Conservation (phyloP, 2,329 filamentous ascomycete species). For the Xylaria sp. region DNA sequence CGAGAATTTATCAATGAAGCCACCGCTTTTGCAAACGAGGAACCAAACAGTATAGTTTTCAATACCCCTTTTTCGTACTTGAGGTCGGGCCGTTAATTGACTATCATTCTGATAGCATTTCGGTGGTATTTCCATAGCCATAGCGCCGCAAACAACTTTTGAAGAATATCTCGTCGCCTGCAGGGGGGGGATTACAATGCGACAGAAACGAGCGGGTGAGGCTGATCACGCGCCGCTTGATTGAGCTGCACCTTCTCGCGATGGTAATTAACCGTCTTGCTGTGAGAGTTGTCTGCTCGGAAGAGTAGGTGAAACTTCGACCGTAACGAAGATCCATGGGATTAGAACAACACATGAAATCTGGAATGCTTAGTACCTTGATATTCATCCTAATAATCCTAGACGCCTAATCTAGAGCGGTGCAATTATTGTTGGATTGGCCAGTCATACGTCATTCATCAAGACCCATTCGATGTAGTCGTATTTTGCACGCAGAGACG, state of each 20-base stretch:
- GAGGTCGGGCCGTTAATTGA: constrained; percentile 8
- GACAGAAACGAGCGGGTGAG: constrained; percentile 6
- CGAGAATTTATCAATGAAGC: constrained; percentile 6
- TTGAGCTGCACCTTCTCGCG: constrained; percentile 15
- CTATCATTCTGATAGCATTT: no score
- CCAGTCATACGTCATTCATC: background rate
- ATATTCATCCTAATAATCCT: background rate
- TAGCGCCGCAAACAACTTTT: constrained; percentile 16
- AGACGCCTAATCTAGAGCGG: background rate
- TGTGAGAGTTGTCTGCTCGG: constrained; percentile 15
- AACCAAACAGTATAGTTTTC: constrained; percentile 18
- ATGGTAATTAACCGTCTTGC: constrained; percentile 6
- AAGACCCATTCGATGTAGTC: constrained; percentile 6
- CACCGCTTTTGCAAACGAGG: constrained; percentile 1
- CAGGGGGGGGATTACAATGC: no score
- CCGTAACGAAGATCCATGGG: constrained; percentile 12
- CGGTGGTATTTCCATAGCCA: constrained; percentile 22
- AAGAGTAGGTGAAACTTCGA: constrained; percentile 13
- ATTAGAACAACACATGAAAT: background rate
- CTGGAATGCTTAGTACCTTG: background rate
- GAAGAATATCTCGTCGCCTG: constrained; percentile 19
- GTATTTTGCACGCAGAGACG: constrained; percentile 8
- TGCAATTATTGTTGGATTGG: background rate
- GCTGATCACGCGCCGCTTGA: background rate
- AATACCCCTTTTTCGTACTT: constrained; percentile 15